A percentile compares a stretch with the other conserved stretches of the same genome.
phyloP scores from a whole-genome alignment of 495 filamentous ascomycete species.

The Glarea lozoyensis region DNA sequence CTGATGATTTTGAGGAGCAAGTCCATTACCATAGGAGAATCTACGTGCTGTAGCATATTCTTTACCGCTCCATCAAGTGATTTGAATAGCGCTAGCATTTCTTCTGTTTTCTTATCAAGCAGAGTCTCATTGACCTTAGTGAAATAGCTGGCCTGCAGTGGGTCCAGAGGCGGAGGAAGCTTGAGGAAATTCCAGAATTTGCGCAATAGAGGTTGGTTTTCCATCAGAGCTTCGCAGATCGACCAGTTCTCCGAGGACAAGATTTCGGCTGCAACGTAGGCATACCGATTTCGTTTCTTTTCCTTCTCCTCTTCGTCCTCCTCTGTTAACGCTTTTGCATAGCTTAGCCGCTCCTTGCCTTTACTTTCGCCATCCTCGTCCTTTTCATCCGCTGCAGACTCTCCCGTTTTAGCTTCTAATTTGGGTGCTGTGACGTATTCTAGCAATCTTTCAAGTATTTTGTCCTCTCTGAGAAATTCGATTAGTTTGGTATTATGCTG shows the following conservation, averaged over 20 bases:
- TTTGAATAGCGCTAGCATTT: constrained; percentile 86
- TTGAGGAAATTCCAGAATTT: constrained; percentile 89
- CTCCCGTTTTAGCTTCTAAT: constrained; percentile 44
- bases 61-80: constrained; percentile 70
- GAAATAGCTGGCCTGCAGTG: constrained; percentile 92
- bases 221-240: constrained; percentile 85
- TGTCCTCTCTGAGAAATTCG: constrained; percentile 84
- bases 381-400: constrained; percentile 39
- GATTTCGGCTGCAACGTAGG: constrained; percentile 85
- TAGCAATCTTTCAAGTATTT: constrained; percentile 78
- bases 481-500: constrained; percentile 97
- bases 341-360: constrained; percentile 39
- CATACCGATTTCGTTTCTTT: constrained; percentile 82
- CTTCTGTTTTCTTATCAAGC: constrained; percentile 93
- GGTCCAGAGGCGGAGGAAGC: constrained; percentile 70
- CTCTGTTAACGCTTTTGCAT: constrained; percentile 31
- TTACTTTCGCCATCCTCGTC: constrained; percentile 24
- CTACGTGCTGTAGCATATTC: constrained; percentile 86
- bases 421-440: constrained; percentile 82
- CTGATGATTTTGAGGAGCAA: constrained; percentile 95
- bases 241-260: constrained; percentile 96
- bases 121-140: constrained; percentile 97
- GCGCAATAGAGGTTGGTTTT: constrained; percentile 64
- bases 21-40: constrained; percentile 99
- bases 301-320: constrained; percentile 68